Evolutionary conservation across 805 yeast genomes (phyloP), one percentile per base, ranked within the genome.

Genomic region (Myxozyma mucilagina): DNA sequence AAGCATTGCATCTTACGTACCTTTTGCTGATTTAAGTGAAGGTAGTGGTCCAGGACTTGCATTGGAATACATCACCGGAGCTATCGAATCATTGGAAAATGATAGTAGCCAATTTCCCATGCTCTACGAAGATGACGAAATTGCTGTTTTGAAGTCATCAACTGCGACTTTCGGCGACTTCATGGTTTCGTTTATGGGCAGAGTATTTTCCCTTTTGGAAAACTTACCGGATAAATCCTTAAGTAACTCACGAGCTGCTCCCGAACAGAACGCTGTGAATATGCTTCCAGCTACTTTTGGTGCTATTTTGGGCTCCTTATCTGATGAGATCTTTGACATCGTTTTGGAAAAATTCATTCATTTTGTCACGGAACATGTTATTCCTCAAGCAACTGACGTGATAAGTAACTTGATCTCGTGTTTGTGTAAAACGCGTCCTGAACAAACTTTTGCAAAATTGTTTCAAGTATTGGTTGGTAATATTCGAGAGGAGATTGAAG

Each of bases 371-470:
- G 82, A 82, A 16, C 84, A 85, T 66, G 84, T 85, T 3, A 74
- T 80, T 42, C 84, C 84, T 64, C 76, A 75, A 16, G 81, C 88
- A 0, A 83, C 85, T 1, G 87, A 87, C 53, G 80, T 87, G 0
- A 79, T 86, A 34, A 89, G 91, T 0, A 87, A 85, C 44, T 82
- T 92, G 2, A 79, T 90, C 53, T 93, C 92, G 8, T 81, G 87
- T 0, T 73, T 93, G 48, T 84, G 88, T 2, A 84, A 85, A 63
- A 81, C 90, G 47, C 84, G 86, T 50, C 86, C 90, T 0, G 68
- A 71, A 9, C 67, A 70, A 4, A 77, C 82, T 10, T 81, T 85
- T 63, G 74, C 78, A 1, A 73, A 72, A 47, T 71, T 83, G 32
- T 78, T 81, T 41, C 72, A 76, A 0, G 68, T 78, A n/a, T 73